A percentile compares a stretch with the other conserved stretches of the same genome.
These are phyloP conservation scores for Naganishia randhawae DNA, from an alignment of 768 basidiomycete species.

Conservation along the genomic window DNA sequence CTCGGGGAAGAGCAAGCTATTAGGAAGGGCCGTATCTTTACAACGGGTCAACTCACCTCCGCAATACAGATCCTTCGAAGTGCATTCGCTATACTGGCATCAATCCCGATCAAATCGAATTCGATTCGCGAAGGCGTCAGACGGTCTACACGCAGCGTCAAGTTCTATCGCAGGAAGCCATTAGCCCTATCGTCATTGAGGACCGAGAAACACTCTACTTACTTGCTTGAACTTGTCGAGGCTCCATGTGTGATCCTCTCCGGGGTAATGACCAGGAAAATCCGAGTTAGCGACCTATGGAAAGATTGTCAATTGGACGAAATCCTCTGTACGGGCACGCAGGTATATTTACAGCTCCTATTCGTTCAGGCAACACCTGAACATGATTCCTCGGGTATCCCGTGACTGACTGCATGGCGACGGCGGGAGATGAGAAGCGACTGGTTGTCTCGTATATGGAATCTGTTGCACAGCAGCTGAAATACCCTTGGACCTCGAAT, in stretches of 20 bases:
- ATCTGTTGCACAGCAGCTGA: not conserved
- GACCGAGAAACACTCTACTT: constrained; percentile 41
- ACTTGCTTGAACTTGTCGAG: constrained; percentile 72
- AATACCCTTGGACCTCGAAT: too few relatives aligned
- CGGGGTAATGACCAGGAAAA: constrained; percentile 82
- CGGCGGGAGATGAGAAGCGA: not conserved
- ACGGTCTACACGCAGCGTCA: constrained; percentile 67
- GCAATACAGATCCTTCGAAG: constrained; percentile 87
- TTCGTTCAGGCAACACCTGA: constrained; percentile 41
- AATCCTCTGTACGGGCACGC: not conserved
- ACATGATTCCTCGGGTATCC: constrained; percentile 34
- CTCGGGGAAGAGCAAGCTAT: not conserved
- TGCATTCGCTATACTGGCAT: constrained; percentile 93
- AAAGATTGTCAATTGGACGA: not conserved
- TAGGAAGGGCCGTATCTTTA: not conserved
- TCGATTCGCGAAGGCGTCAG: constrained; percentile 80
- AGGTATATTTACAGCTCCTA: constrained; percentile 34
- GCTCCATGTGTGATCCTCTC: constrained; percentile 81
- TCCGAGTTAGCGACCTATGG: constrained; percentile 76
- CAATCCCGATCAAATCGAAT: constrained; percentile 91
- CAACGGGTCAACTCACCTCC: constrained; percentile 61
- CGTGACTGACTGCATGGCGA: constrained; percentile 4
- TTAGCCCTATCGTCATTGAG: not conserved
- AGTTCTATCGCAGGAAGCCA: constrained; percentile 52
- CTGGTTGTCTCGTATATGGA: not conserved